phyloP scores from a whole-genome alignment of 139 green algal species.

The Ettlia oleoabundans region DNA sequence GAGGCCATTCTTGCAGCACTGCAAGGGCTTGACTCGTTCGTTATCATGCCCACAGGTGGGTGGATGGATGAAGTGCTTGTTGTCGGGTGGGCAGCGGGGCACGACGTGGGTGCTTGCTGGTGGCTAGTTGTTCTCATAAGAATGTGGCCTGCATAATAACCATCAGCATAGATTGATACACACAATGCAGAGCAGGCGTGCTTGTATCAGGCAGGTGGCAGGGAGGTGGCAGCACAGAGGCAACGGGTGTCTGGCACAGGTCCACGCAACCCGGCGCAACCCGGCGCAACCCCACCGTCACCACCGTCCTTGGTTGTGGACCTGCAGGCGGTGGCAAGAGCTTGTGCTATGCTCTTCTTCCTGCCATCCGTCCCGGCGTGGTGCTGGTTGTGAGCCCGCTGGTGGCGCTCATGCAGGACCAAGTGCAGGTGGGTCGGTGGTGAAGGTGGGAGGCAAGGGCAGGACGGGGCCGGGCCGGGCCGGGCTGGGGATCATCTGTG shows the following conservation, averaged over 20 bases:
- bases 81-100: no score
- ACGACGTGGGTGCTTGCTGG: no score
- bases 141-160: no score
- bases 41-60: constrained; percentile 95
- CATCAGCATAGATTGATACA: no score
- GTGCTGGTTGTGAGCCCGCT: constrained; percentile 93
- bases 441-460: no score
- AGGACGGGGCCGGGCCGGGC: no score
- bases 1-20: constrained; percentile 73
- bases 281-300: neutral
- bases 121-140: no score
- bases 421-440: constrained; percentile 63
- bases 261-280: neutral
- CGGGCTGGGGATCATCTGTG: no score
- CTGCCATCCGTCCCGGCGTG: constrained; percentile 70
- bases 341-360: constrained; percentile 75
- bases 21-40: constrained; percentile 73
- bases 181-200: no score
- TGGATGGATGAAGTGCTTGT: no score
- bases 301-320: no score
- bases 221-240: constrained; percentile 1
- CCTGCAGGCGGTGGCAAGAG: constrained; percentile 22
- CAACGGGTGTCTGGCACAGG: neutral
- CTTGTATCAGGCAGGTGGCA: no score
- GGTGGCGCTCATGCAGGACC: constrained; percentile 93